phyloP scores from a whole-genome alignment of 768 basidiomycete species.

The Paxillus involutus region DNA sequence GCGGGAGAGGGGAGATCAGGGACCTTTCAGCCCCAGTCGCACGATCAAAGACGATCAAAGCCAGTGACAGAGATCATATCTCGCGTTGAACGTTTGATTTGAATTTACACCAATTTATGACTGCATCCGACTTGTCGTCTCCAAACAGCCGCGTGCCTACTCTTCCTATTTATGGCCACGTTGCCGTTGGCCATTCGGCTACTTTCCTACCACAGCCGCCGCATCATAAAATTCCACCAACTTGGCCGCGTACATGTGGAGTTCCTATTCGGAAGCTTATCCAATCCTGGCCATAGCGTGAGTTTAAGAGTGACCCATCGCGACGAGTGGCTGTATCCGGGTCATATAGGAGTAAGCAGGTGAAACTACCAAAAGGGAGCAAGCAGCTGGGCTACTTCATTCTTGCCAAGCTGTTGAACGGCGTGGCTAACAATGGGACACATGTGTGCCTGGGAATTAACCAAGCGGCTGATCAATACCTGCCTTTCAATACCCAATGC shows the following conservation, averaged over 20 bases:
- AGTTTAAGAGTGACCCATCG: conserved; percentile 34
- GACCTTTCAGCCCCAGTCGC: conserved; percentile 46
- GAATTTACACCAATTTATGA: conserved; percentile 33
- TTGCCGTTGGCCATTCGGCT: conserved; percentile 47
- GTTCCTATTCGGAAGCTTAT: conserved; percentile 37
- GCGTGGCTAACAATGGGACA: conserved; percentile 18
- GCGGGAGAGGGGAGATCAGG: conserved; percentile 43
- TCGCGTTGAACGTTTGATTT: conserved; percentile 41
- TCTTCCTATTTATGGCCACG: conserved; percentile 37
- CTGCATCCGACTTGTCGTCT: conserved; percentile 35
- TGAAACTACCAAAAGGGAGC: too few species aligned
- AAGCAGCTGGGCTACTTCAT: too few species aligned
- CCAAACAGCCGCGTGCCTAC: conserved; percentile 61
- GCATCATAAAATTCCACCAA: conserved; percentile 36
- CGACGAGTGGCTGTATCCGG: too few species aligned
- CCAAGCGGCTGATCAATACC: conserved; percentile 20
- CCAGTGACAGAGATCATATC: conserved; percentile 43
- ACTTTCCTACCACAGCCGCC: conserved; percentile 31
- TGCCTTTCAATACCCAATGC: conserved; percentile 12
- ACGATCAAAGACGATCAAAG: conserved; percentile 66
- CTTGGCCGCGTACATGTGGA: conserved; percentile 32
- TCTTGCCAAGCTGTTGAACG: too few species aligned
- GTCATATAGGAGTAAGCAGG: too few species aligned
- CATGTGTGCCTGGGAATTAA: conserved; percentile 20
- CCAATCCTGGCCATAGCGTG: conserved; percentile 30